Conservation (phyloP, 768 basidiomycete species). For the Tremella fuciformis region DNA sequence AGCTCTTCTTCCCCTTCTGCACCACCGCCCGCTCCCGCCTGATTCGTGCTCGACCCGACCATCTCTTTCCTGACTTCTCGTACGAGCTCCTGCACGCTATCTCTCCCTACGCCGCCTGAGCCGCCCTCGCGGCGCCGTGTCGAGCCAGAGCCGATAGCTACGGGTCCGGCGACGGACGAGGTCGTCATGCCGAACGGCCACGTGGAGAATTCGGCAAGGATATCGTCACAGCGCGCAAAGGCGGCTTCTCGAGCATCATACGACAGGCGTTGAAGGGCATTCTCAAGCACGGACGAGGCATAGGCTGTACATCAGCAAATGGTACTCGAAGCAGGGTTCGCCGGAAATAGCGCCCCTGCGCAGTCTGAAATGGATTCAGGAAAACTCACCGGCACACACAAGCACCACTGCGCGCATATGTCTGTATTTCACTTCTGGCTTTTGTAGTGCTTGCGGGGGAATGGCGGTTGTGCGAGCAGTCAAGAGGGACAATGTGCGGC, state of each 20-base stretch:
- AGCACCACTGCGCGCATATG: conserved; percentile 76
- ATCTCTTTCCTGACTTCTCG: conserved; percentile 54
- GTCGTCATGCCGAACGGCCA: conserved; percentile 74
- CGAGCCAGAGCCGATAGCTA: conserved; percentile 54
- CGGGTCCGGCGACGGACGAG: conserved; percentile 54
- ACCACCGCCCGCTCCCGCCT: conserved; percentile 42
- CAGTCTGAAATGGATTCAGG: neutral
- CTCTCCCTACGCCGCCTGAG: conserved; percentile 47
- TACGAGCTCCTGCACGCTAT: conserved; percentile 55
- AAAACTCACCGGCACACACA: conserved; percentile 62
- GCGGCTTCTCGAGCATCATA: conserved; percentile 94
- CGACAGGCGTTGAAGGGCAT: conserved; percentile 79
- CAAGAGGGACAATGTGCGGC: conserved; percentile 71
- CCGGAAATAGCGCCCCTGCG: no score
- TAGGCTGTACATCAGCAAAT: conserved; percentile 59
- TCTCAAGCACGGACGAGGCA: conserved; percentile 91
- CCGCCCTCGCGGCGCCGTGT: conserved; percentile 62
- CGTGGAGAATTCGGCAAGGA: conserved; percentile 80
- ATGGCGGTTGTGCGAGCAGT: conserved; percentile 78
- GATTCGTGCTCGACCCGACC: conserved; percentile 21
- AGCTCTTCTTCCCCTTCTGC: conserved; percentile 59
- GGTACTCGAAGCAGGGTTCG: no score
- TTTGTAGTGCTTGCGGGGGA: conserved; percentile 67
- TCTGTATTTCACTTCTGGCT: conserved; percentile 76
- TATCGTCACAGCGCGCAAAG: conserved; percentile 88